Base-by-base conservation (phyloP, 2,329 filamentous ascomycete species). In the Diaporthe velutina region DNA sequence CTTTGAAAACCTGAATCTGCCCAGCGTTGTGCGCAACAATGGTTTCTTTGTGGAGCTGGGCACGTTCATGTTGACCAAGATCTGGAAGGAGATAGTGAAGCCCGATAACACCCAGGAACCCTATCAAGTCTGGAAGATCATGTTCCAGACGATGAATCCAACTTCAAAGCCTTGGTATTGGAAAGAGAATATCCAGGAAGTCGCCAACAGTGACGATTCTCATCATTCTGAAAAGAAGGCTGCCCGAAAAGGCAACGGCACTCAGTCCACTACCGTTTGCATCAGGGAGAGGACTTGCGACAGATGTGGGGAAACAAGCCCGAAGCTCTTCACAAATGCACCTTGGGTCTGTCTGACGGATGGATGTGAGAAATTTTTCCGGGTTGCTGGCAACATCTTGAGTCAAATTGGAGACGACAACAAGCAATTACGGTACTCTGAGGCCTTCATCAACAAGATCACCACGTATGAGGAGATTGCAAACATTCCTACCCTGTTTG, bases 61-160 rank as follows among this genome's bases (percentile, higher is more conserved):
- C n/a, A 91, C 88, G 81, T 95, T 94, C 80, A 90, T 91, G 66
- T 85, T 94, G 17, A 93, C 92, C 0, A 85, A 93, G 66, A 85
- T 95, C 0, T 96, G 93, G 93, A 85, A 83, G 15, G 93, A 96
- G 78, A 88, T 86, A 75, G 84, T 84, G 6, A 76, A 83, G 0
- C 0, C 50, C 73, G 1, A 48, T 73, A 0, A 76, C 82, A 17
- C 19, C 0, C 6, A 40, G 6, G 33, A 30, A 5, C 22, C 70
- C 0, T 76, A 74, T 8, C 80, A 78, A 1, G 77, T 82, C 0
- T 88, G 89, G 78, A 91, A 90, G 76, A 86, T 93, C 35, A 89
- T 93, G 0, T 88, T 95, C 4, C 91, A 95, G 80, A 93, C 93
- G 75, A 82, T 94, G 0, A 81, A 91, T 22, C 80, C 88, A 0